Base-by-base conservation (phyloP, 768 basidiomycete species). In the Hygrophorus pudorinus region DNA sequence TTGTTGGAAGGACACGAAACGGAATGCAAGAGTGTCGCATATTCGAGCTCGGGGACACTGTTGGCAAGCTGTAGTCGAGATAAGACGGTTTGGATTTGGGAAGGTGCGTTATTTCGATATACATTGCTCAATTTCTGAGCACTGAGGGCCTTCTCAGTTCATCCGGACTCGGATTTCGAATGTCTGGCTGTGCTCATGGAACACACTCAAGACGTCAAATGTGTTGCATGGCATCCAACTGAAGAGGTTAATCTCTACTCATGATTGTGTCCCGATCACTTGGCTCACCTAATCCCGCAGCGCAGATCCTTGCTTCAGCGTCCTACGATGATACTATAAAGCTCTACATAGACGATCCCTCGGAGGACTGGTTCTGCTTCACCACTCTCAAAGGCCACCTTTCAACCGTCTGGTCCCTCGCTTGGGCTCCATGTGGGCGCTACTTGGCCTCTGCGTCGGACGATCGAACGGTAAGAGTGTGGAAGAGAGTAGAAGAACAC, bases 61-160 rank as follows among this genome's bases (percentile, higher is more conserved):
- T 68, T 99, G n/a, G 96, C 94, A 7, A 92, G 85, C 49, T 97
- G 93, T 58, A 86, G 87, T 52, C 71, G 96, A 47, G 96, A 98
- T 65, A 99, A 98, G 67, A 89, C 90, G 4, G 92, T 98, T 0
- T 98, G 96, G 96, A 76, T 99, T 29, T 99, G 96, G 94, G 94
- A 97, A 73, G 90, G 93, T 85, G 54, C 41, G 59, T 48, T 36
- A 5, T 30, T 17, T 27, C 27, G 30, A 13, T 28, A 11, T 38
- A 38, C 29, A 27, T 33, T 20, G 10, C 18, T 16, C 16, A 35
- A 18, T 5, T 5, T 39, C 51, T 31, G 47, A 36, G 12, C 36
- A n/a, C 2, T 44, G n/a, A 31, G 21, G 34, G 34, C 28, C 49
- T 28, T 18, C 24, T 6, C 51, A 93, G 93, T 86, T 1, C 83